phyloP scores from a whole-genome alignment of 805 yeast species.

The Hanseniaspora taiwanica region DNA sequence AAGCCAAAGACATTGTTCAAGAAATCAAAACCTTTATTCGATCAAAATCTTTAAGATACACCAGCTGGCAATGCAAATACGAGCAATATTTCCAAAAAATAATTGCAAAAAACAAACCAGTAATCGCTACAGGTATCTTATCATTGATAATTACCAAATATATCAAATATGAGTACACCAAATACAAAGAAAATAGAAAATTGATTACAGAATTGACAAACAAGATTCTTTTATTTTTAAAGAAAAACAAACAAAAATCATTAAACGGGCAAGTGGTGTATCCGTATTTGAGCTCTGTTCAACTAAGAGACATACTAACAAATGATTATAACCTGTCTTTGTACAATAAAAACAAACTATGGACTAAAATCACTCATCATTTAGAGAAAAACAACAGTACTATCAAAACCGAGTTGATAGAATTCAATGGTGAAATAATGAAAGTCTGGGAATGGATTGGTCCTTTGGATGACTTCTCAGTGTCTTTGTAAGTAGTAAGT shows the following conservation, averaged over 20 bases:
- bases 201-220: constrained; percentile 33
- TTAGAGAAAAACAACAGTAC: constrained; percentile 52
- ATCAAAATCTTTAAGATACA: constrained; percentile 56
- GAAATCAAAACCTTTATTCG: constrained; percentile 33
- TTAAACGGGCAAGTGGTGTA: constrained; percentile 22
- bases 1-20: neutral
- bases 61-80: constrained; percentile 42
- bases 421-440: constrained; percentile 77
- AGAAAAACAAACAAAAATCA: constrained; percentile 29
- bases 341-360: constrained; percentile 31
- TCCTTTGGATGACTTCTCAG: too few relatives aligned
- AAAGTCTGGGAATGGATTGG: constrained; percentile 83
- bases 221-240: constrained; percentile 38
- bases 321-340: constrained; percentile 13
- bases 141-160: constrained; percentile 15
- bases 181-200: constrained; percentile 26
- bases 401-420: constrained; percentile 48
- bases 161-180: constrained; percentile 26
- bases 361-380: constrained; percentile 42
- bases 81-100: constrained; percentile 36
- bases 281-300: constrained; percentile 53
- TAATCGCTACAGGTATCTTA: constrained; percentile 8
- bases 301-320: constrained; percentile 53
- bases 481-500: too few relatives aligned
- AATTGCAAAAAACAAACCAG: constrained; percentile 17